These are phyloP conservation scores for Alternaria postmessia DNA, from an alignment of 2,329 filamentous ascomycete genomes.

Conservation along the genomic window DNA sequence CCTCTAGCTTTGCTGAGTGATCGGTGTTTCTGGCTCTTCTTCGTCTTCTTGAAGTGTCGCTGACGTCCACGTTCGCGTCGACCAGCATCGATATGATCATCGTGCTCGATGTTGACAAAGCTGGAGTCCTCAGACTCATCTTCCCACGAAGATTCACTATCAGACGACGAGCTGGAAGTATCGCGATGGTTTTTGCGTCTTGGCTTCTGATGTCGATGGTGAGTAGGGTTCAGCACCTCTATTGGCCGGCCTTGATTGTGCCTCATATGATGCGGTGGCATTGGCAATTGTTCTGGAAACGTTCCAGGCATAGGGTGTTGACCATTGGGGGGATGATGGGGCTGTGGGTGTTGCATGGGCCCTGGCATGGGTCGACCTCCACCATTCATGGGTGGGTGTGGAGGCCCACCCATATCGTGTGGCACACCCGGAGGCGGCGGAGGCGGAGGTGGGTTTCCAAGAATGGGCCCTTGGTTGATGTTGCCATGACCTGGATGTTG, in stretches of 20 bases:
- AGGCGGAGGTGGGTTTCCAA: slow-evolving; percentile 13
- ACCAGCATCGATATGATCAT: slow-evolving; percentile 24
- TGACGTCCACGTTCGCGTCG: slow-evolving; percentile 25
- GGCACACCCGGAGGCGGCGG: slow-evolving; percentile 17
- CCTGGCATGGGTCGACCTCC: slow-evolving; percentile 7
- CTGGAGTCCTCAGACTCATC: slow-evolving; percentile 25
- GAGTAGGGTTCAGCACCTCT: slow-evolving; percentile 16
- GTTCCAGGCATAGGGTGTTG: slow-evolving; percentile 24
- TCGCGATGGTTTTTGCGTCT: slow-evolving; percentile 19
- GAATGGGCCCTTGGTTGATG: slow-evolving; percentile 2
- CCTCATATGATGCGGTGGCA: slow-evolving; percentile 15
- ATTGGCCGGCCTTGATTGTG: slow-evolving; percentile 12
- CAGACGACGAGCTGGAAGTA: slow-evolving; percentile 21
- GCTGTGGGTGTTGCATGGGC: slow-evolving; percentile 18
- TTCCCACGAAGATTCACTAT: slow-evolving; percentile 23
- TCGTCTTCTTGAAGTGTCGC: slow-evolving; percentile 16
- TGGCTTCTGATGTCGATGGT: slow-evolving; percentile 26
- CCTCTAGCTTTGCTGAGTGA: slow-evolving; percentile 20
- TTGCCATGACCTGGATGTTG: slow-evolving; percentile 7
- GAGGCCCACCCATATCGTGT: neutral
- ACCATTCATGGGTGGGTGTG: slow-evolving; percentile 2
- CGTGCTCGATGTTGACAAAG: slow-evolving; percentile 30
- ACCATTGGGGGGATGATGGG: neutral
- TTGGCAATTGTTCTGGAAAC: slow-evolving; percentile 19
- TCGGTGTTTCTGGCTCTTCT: slow-evolving; percentile 20